Conservation (phyloP, 2,329 filamentous ascomycete species). For the Bipolaris victoriae region DNA sequence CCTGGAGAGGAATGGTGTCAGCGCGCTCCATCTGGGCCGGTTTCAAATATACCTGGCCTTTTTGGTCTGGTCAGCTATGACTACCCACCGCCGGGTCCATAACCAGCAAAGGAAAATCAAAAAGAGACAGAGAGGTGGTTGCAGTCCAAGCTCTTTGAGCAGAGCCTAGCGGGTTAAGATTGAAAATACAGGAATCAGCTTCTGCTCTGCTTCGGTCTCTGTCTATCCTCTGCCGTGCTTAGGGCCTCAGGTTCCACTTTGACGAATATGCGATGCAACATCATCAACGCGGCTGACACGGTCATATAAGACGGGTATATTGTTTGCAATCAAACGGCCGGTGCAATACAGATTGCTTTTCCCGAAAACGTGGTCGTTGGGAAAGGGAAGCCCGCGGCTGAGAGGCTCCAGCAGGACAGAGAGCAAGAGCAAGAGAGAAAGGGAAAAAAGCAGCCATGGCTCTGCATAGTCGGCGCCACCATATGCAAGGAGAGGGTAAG, state of each 20-base stretch:
- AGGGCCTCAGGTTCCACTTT: too few species aligned
- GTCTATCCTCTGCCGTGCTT: not conserved
- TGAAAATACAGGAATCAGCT: too few species aligned
- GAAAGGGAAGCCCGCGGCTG: slow-evolving; percentile 1
- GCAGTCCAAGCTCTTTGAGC: slow-evolving; percentile 6
- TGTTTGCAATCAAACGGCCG: not conserved
- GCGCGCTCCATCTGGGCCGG: slow-evolving; percentile 24
- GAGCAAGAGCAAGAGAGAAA: not conserved
- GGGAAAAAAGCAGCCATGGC: not conserved
- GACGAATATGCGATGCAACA: not conserved
- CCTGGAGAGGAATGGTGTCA: slow-evolving; percentile 10
- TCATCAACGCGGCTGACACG: not conserved
- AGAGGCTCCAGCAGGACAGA: slow-evolving; percentile 2
- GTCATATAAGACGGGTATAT: not conserved
- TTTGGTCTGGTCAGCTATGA: not conserved
- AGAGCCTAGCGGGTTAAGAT: too few species aligned
- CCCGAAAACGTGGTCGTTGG: slow-evolving; percentile 14
- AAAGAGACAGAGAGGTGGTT: too few species aligned
- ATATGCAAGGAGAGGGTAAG: slow-evolving; percentile 19
- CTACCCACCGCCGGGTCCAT: slow-evolving; percentile 6
- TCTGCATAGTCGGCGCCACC: slow-evolving; percentile 7
- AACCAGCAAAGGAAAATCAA: slow-evolving; percentile 2
- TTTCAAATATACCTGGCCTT: slow-evolving; percentile 25
- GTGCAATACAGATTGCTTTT: not conserved
- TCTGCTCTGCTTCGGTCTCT: too few species aligned